Base-by-base conservation (phyloP, 805 yeast genomes). In the Ogataea nakhonphanomensis region DNA sequence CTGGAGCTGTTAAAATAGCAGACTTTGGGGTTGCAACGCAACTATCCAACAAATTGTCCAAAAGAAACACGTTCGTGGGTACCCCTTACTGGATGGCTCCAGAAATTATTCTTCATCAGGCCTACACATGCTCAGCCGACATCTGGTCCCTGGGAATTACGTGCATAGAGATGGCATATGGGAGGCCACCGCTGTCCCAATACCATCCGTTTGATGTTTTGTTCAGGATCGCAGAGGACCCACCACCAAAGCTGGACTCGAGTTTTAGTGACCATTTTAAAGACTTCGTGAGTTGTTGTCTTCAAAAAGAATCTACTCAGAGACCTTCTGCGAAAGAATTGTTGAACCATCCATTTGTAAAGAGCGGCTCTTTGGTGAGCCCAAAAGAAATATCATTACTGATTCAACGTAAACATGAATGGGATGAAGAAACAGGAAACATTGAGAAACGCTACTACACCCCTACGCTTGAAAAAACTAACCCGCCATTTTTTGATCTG, bases 1-100 rank as follows among this genome's bases (percentile, higher is more conserved):
- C 71, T 9, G 90, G 95, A 3, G 80, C 75, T 8, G 91, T 88
- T 10, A 93, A 91, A 54, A 71, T 91, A 35, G 97, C 96, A 2
- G 99, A 91, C 61, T 91, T 91, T 62, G 98, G 98, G 1, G 96
- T 91, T 8, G 95, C 98, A 1, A 86, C 97, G 1, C 84, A 81
- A 51, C 70, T 64, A 4, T 71, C 79, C 2, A 81, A 80, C 37
- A 70, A 76, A 50, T 64, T 77, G 42, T 69, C 76, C 12, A 69
- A 78, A 42, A 41, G 69, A 32, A 69, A 72, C 58, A 65, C 82
- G 0, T 70, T 76, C 55, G 81, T 76, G 3, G 82, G 82, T 0
- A 76, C 82, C 0, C 81, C 82, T 0, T 76, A 76, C 50, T 77
- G 81, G 80, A 75, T 77, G 81, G 78, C 82, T 1, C 82, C 82